These are phyloP conservation scores for Pythium brachiatum DNA, from an alignment of 352 stramenopile genomes.

Conservation along the genomic window DNA sequence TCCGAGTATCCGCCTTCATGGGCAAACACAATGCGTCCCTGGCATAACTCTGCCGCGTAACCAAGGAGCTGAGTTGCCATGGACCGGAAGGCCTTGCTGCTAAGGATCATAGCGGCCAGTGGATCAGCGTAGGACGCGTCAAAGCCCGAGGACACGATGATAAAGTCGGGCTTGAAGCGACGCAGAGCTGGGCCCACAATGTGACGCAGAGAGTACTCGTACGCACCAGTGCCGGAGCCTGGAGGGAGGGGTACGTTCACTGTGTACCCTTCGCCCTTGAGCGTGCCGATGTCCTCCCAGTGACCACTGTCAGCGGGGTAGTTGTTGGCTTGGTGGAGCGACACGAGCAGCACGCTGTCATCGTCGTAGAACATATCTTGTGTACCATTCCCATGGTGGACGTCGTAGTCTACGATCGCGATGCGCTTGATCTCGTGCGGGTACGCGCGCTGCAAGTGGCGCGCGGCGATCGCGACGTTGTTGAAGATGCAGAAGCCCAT, in stretches of 20 bases:
- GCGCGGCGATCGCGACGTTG: slow-evolving; percentile 62
- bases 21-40: slow-evolving; percentile 62
- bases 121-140: slow-evolving; percentile 82
- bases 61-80: slow-evolving; percentile 63
- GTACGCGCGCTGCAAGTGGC: slow-evolving; percentile 55
- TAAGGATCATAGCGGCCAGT: slow-evolving; percentile 84
- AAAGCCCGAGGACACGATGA: slow-evolving; percentile 76
- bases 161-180: slow-evolving; percentile 75
- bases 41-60: slow-evolving; percentile 39
- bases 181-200: slow-evolving; percentile 69
- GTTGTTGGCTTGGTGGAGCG: slow-evolving; percentile 80
- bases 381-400: slow-evolving; percentile 96
- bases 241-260: slow-evolving; percentile 88
- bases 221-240: slow-evolving; percentile 69
- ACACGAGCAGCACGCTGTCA: slow-evolving; percentile 69
- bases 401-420: slow-evolving; percentile 95
- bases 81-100: slow-evolving; percentile 56
- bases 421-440: slow-evolving; percentile 73
- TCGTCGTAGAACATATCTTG: slow-evolving; percentile 90
- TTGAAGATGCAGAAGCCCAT: slow-evolving; percentile 81
- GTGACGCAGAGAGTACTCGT: slow-evolving; percentile 58
- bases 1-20: slow-evolving; percentile 87
- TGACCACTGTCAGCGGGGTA: slow-evolving; percentile 63
- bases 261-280: slow-evolving; percentile 46
- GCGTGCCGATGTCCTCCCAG: slow-evolving; percentile 37